A percentile compares a stretch with the other conserved stretches of the same genome.
These are phyloP conservation scores for Phylloporus sp. DNA, from an alignment of 768 basidiomycete species.

Conservation along the genomic window DNA sequence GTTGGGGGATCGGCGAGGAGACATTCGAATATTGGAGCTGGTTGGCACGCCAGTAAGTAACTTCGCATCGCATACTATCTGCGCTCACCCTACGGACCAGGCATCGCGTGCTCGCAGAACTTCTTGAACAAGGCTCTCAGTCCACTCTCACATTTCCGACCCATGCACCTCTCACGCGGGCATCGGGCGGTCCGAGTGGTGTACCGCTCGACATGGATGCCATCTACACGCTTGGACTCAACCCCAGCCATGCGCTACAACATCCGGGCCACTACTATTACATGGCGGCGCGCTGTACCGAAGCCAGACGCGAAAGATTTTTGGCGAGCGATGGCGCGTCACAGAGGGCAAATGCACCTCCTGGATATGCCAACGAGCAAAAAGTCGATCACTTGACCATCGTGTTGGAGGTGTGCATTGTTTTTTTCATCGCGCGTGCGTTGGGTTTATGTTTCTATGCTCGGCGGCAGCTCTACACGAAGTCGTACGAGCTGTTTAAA, in stretches of 20 bases:
- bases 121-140: conserved; percentile 76
- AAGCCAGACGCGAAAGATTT: conserved; percentile 67
- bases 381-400: conserved; percentile 86
- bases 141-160: conserved; percentile 59
- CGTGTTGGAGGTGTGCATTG: conserved; percentile 63
- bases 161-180: conserved; percentile 41
- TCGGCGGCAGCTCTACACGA: conserved; percentile 72
- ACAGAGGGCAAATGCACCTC: conserved; percentile 40
- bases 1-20: conserved; percentile 95
- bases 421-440: neutral
- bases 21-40: conserved; percentile 98
- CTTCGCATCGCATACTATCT: neutral
- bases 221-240: conserved; percentile 60
- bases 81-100: conserved; percentile 34
- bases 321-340: conserved; percentile 44
- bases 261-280: conserved; percentile 88
- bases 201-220: conserved; percentile 48
- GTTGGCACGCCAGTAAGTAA: conserved; percentile 81
- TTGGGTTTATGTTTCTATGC: conserved; percentile 1
- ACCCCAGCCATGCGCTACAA: conserved; percentile 79
- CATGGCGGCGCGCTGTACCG: conserved; percentile 82
- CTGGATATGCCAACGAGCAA: conserved; percentile 83
- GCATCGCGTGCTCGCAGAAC: conserved; percentile 84
- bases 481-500: conserved; percentile 92
- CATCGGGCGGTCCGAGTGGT: conserved; percentile 20